These are phyloP conservation scores for Colletotrichum paranaense DNA, from an alignment of 2,329 filamentous ascomycete species.

Conservation along the genomic window DNA sequence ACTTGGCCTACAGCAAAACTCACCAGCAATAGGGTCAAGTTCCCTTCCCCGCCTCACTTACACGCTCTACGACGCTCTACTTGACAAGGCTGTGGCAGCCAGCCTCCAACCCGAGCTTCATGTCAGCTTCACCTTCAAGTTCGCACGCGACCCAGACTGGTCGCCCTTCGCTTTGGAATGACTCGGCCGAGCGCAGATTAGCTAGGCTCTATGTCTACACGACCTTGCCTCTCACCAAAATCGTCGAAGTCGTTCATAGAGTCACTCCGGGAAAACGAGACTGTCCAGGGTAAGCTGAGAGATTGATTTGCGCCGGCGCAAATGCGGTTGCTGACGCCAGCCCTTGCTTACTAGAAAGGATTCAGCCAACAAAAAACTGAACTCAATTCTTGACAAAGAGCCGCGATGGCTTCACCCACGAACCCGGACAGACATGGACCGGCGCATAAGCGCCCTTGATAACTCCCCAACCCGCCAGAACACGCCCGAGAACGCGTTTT, in stretches of 20 bases:
- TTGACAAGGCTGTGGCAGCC: slow-evolving; percentile 31
- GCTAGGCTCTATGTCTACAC: slow-evolving; percentile 69
- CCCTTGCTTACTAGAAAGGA: slow-evolving; percentile 55
- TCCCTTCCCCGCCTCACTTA: slow-evolving; percentile 11
- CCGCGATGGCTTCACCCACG: slow-evolving; percentile 67
- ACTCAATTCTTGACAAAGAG: slow-evolving; percentile 67
- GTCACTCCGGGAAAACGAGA: slow-evolving; percentile 41
- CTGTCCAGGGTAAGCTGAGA: slow-evolving; percentile 29
- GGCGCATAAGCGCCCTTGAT: slow-evolving; percentile 58
- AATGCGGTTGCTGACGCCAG: slow-evolving; percentile 32
- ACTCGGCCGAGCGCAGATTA: slow-evolving; percentile 63
- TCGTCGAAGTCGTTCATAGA: slow-evolving; percentile 58
- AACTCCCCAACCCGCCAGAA: slow-evolving; percentile 49
- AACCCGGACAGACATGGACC: slow-evolving; percentile 61
- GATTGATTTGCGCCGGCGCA: slow-evolving; percentile 11
- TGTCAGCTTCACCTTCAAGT: slow-evolving; percentile 42
- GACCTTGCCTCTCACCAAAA: slow-evolving; percentile 61
- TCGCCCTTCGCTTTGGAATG: slow-evolving; percentile 67
- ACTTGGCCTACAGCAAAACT: background rate
- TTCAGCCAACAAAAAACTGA: slow-evolving; percentile 69
- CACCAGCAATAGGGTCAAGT: background rate
- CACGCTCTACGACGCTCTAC: slow-evolving; percentile 14
- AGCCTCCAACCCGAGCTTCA: slow-evolving; percentile 11
- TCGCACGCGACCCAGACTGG: slow-evolving; percentile 50
- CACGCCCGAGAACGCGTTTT: slow-evolving; percentile 19